Evolutionary conservation across 139 green algal species (phyloP), one percentile per base, ranked within the genome.

Genomic region (Chlamydomonas schloesseri): DNA sequence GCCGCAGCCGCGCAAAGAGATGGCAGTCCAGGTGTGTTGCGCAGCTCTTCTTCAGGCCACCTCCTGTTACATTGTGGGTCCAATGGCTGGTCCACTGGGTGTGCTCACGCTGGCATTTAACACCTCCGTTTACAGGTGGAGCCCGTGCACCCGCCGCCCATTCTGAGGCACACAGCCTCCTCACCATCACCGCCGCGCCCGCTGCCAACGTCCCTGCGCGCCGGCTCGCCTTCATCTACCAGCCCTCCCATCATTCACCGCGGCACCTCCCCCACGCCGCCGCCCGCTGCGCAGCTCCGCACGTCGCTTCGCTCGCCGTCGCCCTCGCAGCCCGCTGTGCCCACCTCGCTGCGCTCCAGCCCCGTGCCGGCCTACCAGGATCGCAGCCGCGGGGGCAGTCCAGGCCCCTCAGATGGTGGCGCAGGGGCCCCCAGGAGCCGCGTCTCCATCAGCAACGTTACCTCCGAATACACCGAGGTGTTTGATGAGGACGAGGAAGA

Each of bases 11-110:
- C 42, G 23, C n/a, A 60, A 62, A 0, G 78, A 87, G 17, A 29
- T 90, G 33, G 86, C 57, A 18, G 73, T 88, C n/a, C 83, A 88
- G 72, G 72, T 82, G 15, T n/a, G 36, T 15, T 17, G 24, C 60
- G 21, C 57, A 29, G 17, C 57, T 65, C 57, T 4, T 65, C 57
- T 6, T 28, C n/a, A n/a, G 50, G 50, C 50, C 50, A 57, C 11
- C n/a, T n/a, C n/a, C n/a, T n/a, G n/a, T n/a, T n/a, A n/a, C n/a
- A n/a, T n/a, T n/a, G n/a, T n/a, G n/a, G n/a, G n/a, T n/a, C n/a
- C n/a, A n/a, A n/a, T n/a, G n/a, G n/a, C n/a, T n/a, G n/a, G n/a
- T n/a, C n/a, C n/a, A n/a, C n/a, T n/a, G n/a, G n/a, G n/a, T n/a
- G n/a, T n/a, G n/a, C n/a, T n/a, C n/a, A n/a, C n/a, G n/a, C n/a